phyloP scores from a whole-genome alignment of 2,329 filamentous ascomycete species.

The Pleochaeta shiraiana region DNA sequence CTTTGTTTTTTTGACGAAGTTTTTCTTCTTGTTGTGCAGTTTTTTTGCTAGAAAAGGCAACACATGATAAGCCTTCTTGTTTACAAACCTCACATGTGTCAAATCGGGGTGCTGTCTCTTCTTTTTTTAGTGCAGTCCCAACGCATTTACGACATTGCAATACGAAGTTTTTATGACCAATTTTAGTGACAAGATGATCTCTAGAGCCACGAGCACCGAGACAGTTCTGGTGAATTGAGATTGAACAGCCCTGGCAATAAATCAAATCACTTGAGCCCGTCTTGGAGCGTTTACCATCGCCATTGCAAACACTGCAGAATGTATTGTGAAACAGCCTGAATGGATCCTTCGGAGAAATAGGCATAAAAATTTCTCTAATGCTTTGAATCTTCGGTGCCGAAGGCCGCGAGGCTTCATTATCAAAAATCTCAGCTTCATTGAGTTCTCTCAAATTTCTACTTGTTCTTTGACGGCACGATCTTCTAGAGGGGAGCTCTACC shows the following conservation, averaged over 20 bases:
- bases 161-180: slow-evolving; percentile 55
- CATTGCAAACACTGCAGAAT: slow-evolving; percentile 49
- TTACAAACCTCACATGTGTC: slow-evolving; percentile 52
- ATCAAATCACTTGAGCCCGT: slow-evolving; percentile 44
- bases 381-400: slow-evolving; percentile 33
- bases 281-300: slow-evolving; percentile 27
- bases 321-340: slow-evolving; percentile 52
- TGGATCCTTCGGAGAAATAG: slow-evolving; percentile 33
- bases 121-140: slow-evolving; percentile 42
- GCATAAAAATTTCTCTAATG: slow-evolving; percentile 53
- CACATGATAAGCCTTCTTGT: slow-evolving; percentile 42
- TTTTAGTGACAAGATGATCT: slow-evolving; percentile 80
- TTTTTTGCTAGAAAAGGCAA: slow-evolving; percentile 49
- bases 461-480: slow-evolving; percentile 18
- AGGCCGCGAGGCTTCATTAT: slow-evolving; percentile 24
- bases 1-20: slow-evolving; percentile 54
- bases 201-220: slow-evolving; percentile 49
- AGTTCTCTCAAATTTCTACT: slow-evolving; percentile 24
- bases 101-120: slow-evolving; percentile 44
- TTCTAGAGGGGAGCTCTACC: slow-evolving; percentile 14
- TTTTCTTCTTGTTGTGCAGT: slow-evolving; percentile 67
- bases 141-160: slow-evolving; percentile 81
- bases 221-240: slow-evolving; percentile 65
- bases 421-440: slow-evolving; percentile 28
- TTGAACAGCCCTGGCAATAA: slow-evolving; percentile 77